Evolutionary conservation across 805 yeast species (phyloP).

Genomic region (Torulaspora indica): DNA sequence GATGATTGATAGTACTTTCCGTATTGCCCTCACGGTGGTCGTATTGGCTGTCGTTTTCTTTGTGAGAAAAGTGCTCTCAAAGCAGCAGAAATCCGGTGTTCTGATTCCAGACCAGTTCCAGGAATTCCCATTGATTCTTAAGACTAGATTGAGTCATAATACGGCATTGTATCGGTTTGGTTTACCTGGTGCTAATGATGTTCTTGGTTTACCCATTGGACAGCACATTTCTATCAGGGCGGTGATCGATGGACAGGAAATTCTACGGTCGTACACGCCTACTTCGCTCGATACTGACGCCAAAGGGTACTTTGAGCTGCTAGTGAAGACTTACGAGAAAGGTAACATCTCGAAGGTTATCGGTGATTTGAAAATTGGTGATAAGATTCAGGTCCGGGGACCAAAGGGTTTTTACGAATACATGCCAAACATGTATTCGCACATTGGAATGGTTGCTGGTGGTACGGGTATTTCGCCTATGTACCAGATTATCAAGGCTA

Average conservation of each 20-base stretch:
- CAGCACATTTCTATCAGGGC: constrained; percentile 86
- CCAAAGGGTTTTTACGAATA: constrained; percentile 89
- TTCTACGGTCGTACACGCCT: constrained; percentile 86
- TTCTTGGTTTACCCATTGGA: constrained; percentile 87
- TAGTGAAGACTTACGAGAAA: constrained; percentile 78
- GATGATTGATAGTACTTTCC: constrained; percentile 5
- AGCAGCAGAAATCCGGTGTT: constrained; percentile 39
- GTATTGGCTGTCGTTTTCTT: constrained; percentile 13
- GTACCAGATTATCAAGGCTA: constrained; percentile 86
- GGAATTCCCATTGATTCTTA: constrained; percentile 74
- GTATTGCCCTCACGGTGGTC: constrained; percentile 17
- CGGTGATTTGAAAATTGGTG: constrained; percentile 71
- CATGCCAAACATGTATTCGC: constrained; percentile 67
- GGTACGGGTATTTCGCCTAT: constrained; percentile 97
- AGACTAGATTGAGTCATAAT: constrained; percentile 71
- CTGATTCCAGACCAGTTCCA: constrained; percentile 63
- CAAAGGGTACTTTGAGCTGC: constrained; percentile 75
- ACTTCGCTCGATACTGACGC: constrained; percentile 69
- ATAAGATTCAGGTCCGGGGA: constrained; percentile 71
- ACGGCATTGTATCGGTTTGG: constrained; percentile 80
- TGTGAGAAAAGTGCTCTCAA: constrained; percentile 33
- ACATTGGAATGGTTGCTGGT: constrained; percentile 89
- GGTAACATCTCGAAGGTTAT: constrained; percentile 80
- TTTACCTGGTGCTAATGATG: constrained; percentile 67
- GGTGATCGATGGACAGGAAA: constrained; percentile 68